Base-by-base conservation (phyloP, 805 yeast species). In the Metschnikowia shivogae region DNA sequence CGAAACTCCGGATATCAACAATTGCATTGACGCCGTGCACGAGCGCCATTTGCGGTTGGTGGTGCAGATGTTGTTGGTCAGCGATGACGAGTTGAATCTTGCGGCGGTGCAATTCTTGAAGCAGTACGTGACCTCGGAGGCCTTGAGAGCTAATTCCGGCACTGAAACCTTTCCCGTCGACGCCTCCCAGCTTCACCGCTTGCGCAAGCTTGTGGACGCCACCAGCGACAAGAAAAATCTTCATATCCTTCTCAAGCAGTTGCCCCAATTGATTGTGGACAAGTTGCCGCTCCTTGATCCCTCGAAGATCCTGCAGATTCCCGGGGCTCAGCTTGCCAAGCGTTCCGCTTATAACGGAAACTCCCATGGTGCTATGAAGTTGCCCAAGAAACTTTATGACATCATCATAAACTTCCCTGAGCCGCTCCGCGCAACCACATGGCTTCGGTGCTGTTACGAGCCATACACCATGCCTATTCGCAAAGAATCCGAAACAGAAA, bases 361-460 rank as follows among this genome's bases (percentile, higher is more conserved):
- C 0, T 96, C 96, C 2, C 68, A 73, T 1, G 69, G 73, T 4
- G 81, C 89, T 4, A 90, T 96, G 3, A 66, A 61, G 20, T 67
- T 88, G 29, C 73, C 84, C 3, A 67, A 67, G 2, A 73, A 73
- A 3, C 70, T 89, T 31, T 75, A 80, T 50, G 66, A 72, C n/a
- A 77, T 82, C 36, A 74, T 93, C 31, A 70, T 84, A 38, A 67
- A 71, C 26, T 67, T 89, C 44, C 77, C 81, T 10, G 99, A 93
- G 65, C 98, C 98, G 2, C 76, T 81, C 46, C 76, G 99, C 50
- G 96, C 98, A 0, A 87, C 96, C 5, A 77, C 89, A 27, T 93
- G 98, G 98, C 82, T 93, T 73, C 79, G 96, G 55, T 83, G 96
- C 54, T 84, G 92, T 53, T 93, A 89, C 66, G 89, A 83, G 55